These are phyloP conservation scores for Claviceps africana DNA, from an alignment of 2,329 filamentous ascomycete genomes.

Conservation along the genomic window DNA sequence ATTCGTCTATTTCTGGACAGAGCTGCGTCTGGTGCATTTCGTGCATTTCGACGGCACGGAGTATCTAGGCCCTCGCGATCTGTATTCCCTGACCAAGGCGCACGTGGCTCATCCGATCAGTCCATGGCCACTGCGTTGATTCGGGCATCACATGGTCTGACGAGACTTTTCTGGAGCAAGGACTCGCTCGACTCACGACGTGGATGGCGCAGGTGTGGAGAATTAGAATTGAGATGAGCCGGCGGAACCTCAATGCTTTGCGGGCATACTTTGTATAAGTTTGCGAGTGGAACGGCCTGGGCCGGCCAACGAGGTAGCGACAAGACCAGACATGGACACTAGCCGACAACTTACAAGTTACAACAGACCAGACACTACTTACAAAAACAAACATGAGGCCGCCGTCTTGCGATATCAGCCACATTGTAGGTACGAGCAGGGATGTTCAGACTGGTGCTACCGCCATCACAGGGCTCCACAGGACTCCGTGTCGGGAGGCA, in stretches of 20 bases:
- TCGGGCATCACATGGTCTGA: constrained; percentile 1
- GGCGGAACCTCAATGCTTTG: not conserved
- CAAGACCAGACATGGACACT: no score
- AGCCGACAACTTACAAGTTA: no score
- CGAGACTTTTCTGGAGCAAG: not conserved
- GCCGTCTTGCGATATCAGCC: no score
- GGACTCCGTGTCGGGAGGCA: no score
- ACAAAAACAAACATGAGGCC: no score
- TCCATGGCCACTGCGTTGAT: not conserved
- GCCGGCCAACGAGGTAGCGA: no score
- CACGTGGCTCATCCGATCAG: constrained; percentile 1
- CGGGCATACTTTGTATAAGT: no score
- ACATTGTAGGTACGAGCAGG: no score
- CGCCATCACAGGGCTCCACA: no score
- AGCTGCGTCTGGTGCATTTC: not conserved
- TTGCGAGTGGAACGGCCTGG: not conserved
- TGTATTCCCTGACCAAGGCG: not conserved
- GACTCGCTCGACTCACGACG: not conserved
- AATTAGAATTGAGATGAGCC: not conserved
- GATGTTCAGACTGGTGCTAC: no score
- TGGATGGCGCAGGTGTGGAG: not conserved
- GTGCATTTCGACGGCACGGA: not conserved
- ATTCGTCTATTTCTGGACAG: not conserved
- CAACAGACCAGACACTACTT: no score
- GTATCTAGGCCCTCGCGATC: not conserved